Evolutionary conservation across 2,329 filamentous ascomycete genomes (phyloP), one percentile per base, ranked within the genome.

Genomic region (Didymella glomerata): DNA sequence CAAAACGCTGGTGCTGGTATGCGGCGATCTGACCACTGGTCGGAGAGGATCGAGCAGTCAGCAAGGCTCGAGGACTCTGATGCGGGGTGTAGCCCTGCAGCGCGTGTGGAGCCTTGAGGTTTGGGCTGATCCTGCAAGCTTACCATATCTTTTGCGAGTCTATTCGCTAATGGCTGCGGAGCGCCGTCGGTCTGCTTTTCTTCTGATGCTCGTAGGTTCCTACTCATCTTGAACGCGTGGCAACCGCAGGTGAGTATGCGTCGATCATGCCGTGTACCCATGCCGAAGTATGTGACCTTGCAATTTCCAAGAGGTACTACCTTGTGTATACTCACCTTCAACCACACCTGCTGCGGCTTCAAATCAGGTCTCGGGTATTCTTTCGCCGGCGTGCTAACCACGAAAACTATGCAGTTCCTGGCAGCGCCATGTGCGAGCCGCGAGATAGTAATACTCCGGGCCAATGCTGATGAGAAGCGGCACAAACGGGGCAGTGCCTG

Each of bases 401-500:
- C n/a, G 47, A 41, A 41, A 38, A 27, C 42, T 20, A 34, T 34
- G 48, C 48, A 45, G 9, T 16, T 38, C 48, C 55, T 58, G 53
- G 48, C 42, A 57, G 49, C 7, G 27, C 27, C 47, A 46, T 44
- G 45, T 48, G 41, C 20, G 28, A 24, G 36, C 24, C 42, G 50
- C 41, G 27, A 40, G 40, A 42, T 46, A 40, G 27, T 22, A 50
- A 41, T 50, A 34, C 40, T 48, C 50, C 50, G 50, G 50, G 50
- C 56, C 50, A 50, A 59, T 48, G 40, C 50, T 45, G 50, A 7
- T 59, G 18, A 22, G 28, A 34, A 13, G 41, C 36, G 34, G 30
- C 28, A 59, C 56, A 32, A 42, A 28, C 32, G 20, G 11, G 56
- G 56, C 50, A 50, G 46, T 59, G 56, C 49, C 22, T 3, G 3